Percentiles rank a stretch among this genome's conserved stretches.
phyloP scores from a whole-genome alignment of 2,329 filamentous ascomycete genomes.

The Blastomyces percursus region DNA sequence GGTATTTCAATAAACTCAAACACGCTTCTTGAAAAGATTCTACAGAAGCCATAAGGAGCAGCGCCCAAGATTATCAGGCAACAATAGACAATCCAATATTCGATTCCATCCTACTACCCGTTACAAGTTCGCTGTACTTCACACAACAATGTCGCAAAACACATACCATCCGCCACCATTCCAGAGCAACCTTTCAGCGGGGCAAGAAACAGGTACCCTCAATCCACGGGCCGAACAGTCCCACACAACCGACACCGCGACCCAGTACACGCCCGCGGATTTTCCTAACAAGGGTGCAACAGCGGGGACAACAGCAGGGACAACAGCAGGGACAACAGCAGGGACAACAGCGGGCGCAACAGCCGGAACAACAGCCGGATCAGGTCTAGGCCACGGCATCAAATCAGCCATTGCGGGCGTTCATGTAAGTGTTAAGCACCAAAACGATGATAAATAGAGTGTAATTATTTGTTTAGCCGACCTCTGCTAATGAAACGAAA shows the following conservation, averaged over 20 bases:
- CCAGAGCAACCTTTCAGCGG: not conserved
- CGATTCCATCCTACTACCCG: not conserved
- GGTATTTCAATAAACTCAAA: not conserved
- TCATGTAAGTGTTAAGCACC: conserved; percentile 23
- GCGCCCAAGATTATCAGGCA: not conserved
- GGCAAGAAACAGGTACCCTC: not conserved
- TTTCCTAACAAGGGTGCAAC: not conserved
- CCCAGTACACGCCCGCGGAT: not conserved
- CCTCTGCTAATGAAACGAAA: not conserved
- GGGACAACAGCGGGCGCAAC: too few relatives aligned
- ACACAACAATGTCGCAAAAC: not conserved
- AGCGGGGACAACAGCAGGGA: too few relatives aligned
- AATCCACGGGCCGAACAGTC: not conserved
- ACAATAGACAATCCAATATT: not conserved
- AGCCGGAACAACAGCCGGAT: not conserved
- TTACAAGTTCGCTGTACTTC: too few relatives aligned
- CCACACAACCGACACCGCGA: not conserved
- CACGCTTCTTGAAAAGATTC: not conserved
- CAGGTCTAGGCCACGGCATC: conserved; percentile 18
- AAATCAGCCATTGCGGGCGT: conserved; percentile 23
- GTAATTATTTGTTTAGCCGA: not conserved
- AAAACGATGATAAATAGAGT: not conserved
- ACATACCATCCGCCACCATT: not conserved
- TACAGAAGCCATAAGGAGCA: not conserved
- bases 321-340: too few relatives aligned